Percentiles rank a stretch among this genome's conserved stretches.
Evolutionary conservation across 139 green algal genomes (phyloP).

Genomic region (Asterochloris sp.): DNA sequence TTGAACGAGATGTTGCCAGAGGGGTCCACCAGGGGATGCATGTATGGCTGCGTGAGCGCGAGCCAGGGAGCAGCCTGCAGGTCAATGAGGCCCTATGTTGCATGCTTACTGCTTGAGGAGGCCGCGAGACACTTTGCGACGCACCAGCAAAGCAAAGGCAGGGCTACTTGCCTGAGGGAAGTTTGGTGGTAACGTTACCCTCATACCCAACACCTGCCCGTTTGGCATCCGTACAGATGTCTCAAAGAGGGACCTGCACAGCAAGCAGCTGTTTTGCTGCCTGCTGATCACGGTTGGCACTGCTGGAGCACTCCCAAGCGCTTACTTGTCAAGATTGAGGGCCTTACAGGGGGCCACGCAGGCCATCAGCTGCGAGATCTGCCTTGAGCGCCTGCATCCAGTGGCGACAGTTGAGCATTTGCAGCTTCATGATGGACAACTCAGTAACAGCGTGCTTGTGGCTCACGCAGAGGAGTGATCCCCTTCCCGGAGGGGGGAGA

Average conservation of each 20-base stretch:
- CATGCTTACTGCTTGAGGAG: background rate
- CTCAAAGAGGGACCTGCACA: conserved; percentile 8
- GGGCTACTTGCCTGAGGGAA: background rate
- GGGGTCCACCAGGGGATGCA: background rate
- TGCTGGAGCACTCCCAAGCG: background rate
- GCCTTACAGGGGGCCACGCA: conserved; percentile 1
- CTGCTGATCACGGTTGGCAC: background rate
- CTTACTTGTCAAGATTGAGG: conserved; percentile 12
- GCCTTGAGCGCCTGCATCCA: background rate
- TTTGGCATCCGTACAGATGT: conserved; percentile 9
- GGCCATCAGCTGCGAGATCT: background rate
- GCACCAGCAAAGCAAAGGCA: background rate
- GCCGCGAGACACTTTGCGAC: background rate
- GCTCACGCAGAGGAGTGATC: too few relatives aligned
- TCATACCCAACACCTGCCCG: background rate
- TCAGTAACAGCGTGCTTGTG: too few relatives aligned
- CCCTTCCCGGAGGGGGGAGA: too few relatives aligned
- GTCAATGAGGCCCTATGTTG: too few relatives aligned
- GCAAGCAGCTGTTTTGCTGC: background rate
- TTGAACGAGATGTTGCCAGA: background rate
- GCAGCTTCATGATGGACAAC: too few relatives aligned
- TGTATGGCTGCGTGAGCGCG: background rate
- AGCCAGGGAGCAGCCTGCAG: background rate
- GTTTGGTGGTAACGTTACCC: background rate
- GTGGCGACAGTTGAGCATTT: too few relatives aligned